phyloP scores from a whole-genome alignment of 768 basidiomycete species.

The Pisolithus microcarpus region DNA sequence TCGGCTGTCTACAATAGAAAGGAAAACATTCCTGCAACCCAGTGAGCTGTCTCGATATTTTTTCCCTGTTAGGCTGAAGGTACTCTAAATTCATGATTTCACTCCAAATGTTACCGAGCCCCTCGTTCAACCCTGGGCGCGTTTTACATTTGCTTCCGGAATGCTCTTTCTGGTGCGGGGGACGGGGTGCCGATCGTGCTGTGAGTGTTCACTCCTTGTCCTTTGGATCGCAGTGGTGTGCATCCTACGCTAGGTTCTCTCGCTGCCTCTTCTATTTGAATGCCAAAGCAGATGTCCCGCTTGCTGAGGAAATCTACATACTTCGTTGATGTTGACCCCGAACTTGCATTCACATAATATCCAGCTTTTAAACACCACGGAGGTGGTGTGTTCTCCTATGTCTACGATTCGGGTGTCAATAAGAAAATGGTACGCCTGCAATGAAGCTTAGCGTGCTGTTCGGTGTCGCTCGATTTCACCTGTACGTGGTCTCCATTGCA shows the following conservation, averaged over 20 bases:
- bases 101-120: slow-evolving; percentile 98
- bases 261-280: slow-evolving; percentile 89
- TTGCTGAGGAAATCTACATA: slow-evolving; percentile 64
- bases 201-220: too few species aligned
- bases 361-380: slow-evolving; percentile 80
- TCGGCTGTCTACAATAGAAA: too few species aligned
- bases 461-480: slow-evolving; percentile 90
- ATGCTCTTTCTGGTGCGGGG: too few species aligned
- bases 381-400: slow-evolving; percentile 85
- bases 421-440: slow-evolving; percentile 94
- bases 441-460: slow-evolving; percentile 98
- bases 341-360: slow-evolving; percentile 3
- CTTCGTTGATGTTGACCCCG: background rate
- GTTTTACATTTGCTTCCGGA: slow-evolving; percentile 75
- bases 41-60: slow-evolving; percentile 18
- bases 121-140: slow-evolving; percentile 57
- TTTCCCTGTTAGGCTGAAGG: background rate
- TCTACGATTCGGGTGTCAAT: slow-evolving; percentile 94
- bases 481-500: slow-evolving; percentile 36
- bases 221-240: background rate
- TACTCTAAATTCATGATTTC: slow-evolving; percentile 55
- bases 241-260: slow-evolving; percentile 58
- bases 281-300: slow-evolving; percentile 71
- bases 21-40: too few species aligned
- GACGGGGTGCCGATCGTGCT: too few species aligned